Evolutionary conservation across 75 land plant genomes (phyloP), one percentile per base, ranked within the genome.

Genomic region (Selaginella moellendorffii): DNA sequence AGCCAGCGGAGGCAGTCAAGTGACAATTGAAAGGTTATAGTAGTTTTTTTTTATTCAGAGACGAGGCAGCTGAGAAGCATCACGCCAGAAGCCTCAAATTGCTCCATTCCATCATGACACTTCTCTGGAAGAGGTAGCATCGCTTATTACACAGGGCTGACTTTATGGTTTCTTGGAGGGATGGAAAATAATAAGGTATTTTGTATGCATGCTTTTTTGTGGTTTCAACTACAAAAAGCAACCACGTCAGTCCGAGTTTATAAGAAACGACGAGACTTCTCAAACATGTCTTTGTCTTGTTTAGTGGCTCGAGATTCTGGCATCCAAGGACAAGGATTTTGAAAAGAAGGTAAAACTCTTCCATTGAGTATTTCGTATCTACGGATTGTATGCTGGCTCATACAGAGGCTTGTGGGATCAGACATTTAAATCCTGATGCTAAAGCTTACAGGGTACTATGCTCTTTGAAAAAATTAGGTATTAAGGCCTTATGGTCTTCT

Each of bases 361-460:
- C 5, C 46, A 36, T 36, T 5, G 5, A 36, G 46, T 5, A 36
- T 36, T 73, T 27, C 76, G 86, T 90, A 76, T 76, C 27, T 76
- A 83, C 59, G 99, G 97, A 24, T 95, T 82, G 74, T 86, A 95
- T 78, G 86, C 95, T 31, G 99, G 99, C 20, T 84, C 88, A 0
- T 90, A 95, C 71, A 77, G 82, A 59, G 99, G 99, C 52, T 73
- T 95, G 54, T 95, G 99, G 99, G 84, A 78, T 70, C 86, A 86
- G 67, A 95, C 99, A 31, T n/a, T n/a, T n/a, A n/a, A n/a, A n/a
- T n/a, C n/a, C n/a, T n/a, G n/a, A n/a, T n/a, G n/a, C n/a, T n/a
- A n/a, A n/a, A n/a, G n/a, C n/a, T n/a, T n/a, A n/a, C n/a, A n/a
- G n/a, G n/a, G n/a, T n/a, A n/a, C n/a, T n/a, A n/a, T n/a, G n/a